Evolutionary conservation across 2,329 filamentous ascomycete species (phyloP), one percentile per base, ranked within the genome.

Genomic region (Fusarium clavum): DNA sequence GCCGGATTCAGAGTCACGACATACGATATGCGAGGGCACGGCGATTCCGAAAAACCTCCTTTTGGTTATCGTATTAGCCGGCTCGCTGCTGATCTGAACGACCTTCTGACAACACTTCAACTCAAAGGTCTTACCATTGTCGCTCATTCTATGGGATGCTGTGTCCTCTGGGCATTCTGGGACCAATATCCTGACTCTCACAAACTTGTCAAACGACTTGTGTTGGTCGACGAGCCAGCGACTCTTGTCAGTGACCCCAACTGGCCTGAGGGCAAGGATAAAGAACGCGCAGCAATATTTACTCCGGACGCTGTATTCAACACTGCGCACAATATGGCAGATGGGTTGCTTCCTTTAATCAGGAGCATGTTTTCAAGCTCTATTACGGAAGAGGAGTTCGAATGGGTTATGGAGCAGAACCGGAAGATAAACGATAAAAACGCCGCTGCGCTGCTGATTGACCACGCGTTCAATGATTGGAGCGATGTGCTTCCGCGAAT

Each of bases 1-100:
- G 25, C 25, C 25, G 55, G 55, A 4, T 51, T 32, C n/a, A 57
- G 44, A 18, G 45, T 57, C 4, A 51, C 45, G 7, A 43, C 45
- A 5, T 57, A 51, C n/a, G 45, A 51, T 32, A 51, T 57, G 25
- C 55, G 55, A 3, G 55, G 55, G 12, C 55, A 57, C 7, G 55
- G 45, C 4, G 45, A 57, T 12, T 57, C 55, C 12, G 34, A 34
- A 20, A 57, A 57, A 9, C 45, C 55, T 5, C 16, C 6, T 11
- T 41, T 25, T 24, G 55, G 55, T 9, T 57, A 51, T 32, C 55
- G 55, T 2, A 22, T 51, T 3, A 43, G 25, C 20, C 45, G 55
- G 12, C 30, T 57, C 9, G 55, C 25, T 51, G 20, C 55, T 7
- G 45, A 57, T 10, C 9, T 57, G 7, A 51, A 57, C 16, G 45